These are phyloP conservation scores for Golubevia pallescens DNA, from an alignment of 1,284 basidiomycete species.

Conservation along the genomic window DNA sequence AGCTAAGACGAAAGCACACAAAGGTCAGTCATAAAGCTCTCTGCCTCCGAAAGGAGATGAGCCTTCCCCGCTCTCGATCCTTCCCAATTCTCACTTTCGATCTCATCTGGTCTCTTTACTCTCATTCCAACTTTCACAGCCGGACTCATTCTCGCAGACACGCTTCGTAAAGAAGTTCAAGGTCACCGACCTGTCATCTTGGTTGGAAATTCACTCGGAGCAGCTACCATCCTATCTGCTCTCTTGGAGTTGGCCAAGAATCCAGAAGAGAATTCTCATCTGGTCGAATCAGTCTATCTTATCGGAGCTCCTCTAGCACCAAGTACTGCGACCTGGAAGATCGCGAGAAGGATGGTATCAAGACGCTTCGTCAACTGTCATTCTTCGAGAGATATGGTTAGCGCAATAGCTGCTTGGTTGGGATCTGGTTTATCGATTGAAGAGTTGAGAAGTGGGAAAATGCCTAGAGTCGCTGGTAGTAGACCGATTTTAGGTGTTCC, in stretches of 20 bases:
- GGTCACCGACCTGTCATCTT: slow-evolving; percentile 48
- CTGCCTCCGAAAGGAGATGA: background rate
- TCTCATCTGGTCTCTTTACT: background rate
- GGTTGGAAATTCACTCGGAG: slow-evolving; percentile 39
- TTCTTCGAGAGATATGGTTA: slow-evolving; percentile 49
- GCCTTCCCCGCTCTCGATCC: background rate
- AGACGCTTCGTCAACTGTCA: slow-evolving; percentile 50
- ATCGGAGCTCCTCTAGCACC: slow-evolving; percentile 44
- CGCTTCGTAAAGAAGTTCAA: slow-evolving; percentile 39
- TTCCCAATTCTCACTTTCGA: background rate
- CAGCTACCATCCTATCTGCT: slow-evolving; percentile 39
- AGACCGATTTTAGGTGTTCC: slow-evolving; percentile 28
- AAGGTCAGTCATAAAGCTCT: too few species aligned
- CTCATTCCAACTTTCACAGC: slow-evolving; percentile 9
- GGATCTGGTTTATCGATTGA: slow-evolving; percentile 30
- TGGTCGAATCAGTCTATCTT: slow-evolving; percentile 47
- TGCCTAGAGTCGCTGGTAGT: slow-evolving; percentile 36
- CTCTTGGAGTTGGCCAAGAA: slow-evolving; percentile 43
- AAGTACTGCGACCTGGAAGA: slow-evolving; percentile 19
- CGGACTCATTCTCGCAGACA: slow-evolving; percentile 49
- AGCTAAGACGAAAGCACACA: slow-evolving; percentile 43
- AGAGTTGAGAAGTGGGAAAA: slow-evolving; percentile 31
- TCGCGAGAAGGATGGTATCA: slow-evolving; percentile 30
- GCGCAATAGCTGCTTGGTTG: slow-evolving; percentile 44
- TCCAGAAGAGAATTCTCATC: slow-evolving; percentile 28